Base-by-base conservation (phyloP, 495 filamentous ascomycete genomes). In the Sporormia fimetaria region DNA sequence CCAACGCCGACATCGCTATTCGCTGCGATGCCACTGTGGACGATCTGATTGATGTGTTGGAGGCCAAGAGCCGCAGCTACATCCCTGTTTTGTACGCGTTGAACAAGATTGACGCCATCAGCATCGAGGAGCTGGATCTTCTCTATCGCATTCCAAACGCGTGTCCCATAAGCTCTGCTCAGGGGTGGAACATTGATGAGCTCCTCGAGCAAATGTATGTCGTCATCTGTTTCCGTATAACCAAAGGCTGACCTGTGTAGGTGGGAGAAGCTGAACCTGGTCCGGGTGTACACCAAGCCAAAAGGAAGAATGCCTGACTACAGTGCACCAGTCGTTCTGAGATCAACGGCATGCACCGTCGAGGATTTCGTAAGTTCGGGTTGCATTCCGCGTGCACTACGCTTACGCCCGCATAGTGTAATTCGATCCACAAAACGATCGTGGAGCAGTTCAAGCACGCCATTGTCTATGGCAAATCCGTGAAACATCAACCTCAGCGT, bases 61-160 rank as follows among this genome's bases (percentile, higher is more conserved):
- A 98, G 57, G 88, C 92, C 29, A 96, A 92, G 73, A 84, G 76
- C 58, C 72, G 90, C 62, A 81, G 79, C 61, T 98, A 98, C 60
- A 96, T 98, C 55, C 90, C 90, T 15, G 90, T 96, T 44, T 81
- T 98, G 33, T 98, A 98, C 68, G 88, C 92, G 3, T 70, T 98
- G 59, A 98, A 98, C 72, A 98, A 98, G 69, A 98, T 98, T 49
- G 90, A 98, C 63, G 78, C 87, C 27, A 95, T 98, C 55, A 85
- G 84, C 28, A 95, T 98, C 55, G 87, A 98, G 62, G 90, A 98
- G 60, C 68, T 98, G 46, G 90, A 98, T 62, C 67, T 98, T 33
- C 67, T 98, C 20, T 98, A 98, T 62, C 76, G 90, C 32, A 98
- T 98, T 48, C 90, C 90, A 26, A 90, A 96, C 62, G 85, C 90